Evolutionary conservation across 2,329 filamentous ascomycete genomes (phyloP).

Genomic region (Epichloe gansuensis): DNA sequence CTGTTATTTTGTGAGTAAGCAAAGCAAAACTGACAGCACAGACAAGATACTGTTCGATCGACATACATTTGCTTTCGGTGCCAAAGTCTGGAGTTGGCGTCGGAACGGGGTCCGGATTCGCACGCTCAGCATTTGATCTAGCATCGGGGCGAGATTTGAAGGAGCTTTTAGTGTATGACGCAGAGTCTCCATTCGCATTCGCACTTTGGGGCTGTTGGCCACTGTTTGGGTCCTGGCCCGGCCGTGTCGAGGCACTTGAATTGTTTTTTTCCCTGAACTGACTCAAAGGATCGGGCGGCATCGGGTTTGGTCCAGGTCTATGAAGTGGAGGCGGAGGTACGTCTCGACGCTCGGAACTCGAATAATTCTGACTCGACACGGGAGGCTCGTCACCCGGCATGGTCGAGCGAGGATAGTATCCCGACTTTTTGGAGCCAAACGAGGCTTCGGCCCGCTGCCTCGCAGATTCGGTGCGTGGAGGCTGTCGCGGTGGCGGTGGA

Average conservation of each 20-base stretch:
- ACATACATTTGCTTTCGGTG: neutral
- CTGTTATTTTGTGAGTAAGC: neutral
- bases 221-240: neutral
- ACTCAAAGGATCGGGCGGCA: slow-evolving; percentile 34
- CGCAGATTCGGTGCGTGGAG: slow-evolving; percentile 38
- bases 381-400: slow-evolving; percentile 38
- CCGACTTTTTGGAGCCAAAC: slow-evolving; percentile 37
- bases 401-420: slow-evolving; percentile 37
- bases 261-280: slow-evolving; percentile 30
- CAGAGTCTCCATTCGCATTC: neutral
- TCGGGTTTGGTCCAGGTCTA: slow-evolving; percentile 10
- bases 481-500: slow-evolving; percentile 25
- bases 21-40: neutral
- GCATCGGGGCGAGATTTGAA: slow-evolving; percentile 6
- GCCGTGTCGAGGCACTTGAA: slow-evolving; percentile 18
- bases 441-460: slow-evolving; percentile 41
- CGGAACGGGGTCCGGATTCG: neutral
- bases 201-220: neutral
- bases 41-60: neutral
- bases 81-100: neutral
- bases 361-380: slow-evolving; percentile 36
- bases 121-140: neutral
- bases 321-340: slow-evolving; percentile 8
- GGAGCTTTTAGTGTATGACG: neutral
- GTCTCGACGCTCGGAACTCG: slow-evolving; percentile 13